Evolutionary conservation across 108 stramenopile genomes (phyloP).

Genomic region (Conticribra weissflogii): DNA sequence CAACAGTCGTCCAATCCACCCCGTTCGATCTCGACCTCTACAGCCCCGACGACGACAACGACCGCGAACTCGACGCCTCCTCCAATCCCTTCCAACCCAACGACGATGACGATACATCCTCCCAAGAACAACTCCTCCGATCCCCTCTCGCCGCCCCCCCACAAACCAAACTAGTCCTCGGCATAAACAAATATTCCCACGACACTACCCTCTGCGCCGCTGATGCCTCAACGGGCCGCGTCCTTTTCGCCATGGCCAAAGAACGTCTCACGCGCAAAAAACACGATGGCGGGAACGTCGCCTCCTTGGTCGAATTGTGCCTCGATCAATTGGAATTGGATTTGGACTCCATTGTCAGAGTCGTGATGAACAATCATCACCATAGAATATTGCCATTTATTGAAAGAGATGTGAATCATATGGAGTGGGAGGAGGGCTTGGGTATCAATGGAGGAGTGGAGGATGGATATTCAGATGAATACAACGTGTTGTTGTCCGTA

Average conservation of each 20-base stretch:
- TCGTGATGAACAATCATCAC: conserved; percentile 96
- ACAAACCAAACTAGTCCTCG: conserved; percentile 78
- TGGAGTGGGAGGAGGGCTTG: conserved; percentile 84
- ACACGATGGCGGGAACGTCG: conserved; percentile 91
- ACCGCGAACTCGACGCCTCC: conserved; percentile 37
- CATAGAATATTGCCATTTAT: conserved; percentile 83
- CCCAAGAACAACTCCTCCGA: conserved; percentile 3
- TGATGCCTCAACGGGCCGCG: conserved; percentile 70
- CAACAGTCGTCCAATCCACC: conserved; percentile 44
- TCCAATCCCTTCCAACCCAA: conserved; percentile 49
- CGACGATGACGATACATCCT: conserved; percentile 13
- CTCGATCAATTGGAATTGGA: conserved; percentile 78
- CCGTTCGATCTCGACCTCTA: conserved; percentile 85
- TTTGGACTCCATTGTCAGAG: conserved; percentile 72
- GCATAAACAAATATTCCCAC: conserved; percentile 94
- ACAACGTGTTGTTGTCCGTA: conserved; percentile 56
- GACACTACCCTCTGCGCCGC: conserved; percentile 90
- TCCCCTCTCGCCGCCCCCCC: conserved; percentile 54
- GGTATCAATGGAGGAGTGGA: conserved; percentile 76
- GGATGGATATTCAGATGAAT: conserved; percentile 73
- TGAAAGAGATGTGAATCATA: conserved; percentile 53
- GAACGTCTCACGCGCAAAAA: conserved; percentile 88
- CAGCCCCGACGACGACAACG: conserved; percentile 46
- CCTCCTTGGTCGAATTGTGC: conserved; percentile 76
- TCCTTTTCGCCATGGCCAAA: conserved; percentile 88